Conservation (phyloP, 805 yeast genomes). For the Candida pseudofarinosa region DNA sequence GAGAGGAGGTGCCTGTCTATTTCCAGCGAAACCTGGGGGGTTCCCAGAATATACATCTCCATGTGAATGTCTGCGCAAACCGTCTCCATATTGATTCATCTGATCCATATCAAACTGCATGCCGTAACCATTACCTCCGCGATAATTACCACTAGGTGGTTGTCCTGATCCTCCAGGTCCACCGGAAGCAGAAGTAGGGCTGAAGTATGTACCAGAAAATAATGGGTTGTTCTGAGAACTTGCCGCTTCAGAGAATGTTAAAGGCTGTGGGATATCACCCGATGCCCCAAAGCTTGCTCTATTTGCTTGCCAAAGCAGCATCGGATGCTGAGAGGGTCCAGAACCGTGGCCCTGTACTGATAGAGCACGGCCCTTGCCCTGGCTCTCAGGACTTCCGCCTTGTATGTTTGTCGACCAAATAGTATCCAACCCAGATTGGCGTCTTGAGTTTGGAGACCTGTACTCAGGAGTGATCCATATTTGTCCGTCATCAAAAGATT, state of each 20-base stretch:
- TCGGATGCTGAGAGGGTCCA: not conserved
- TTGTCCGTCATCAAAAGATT: slow-evolving; percentile 7
- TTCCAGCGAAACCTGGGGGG: not conserved
- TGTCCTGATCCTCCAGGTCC: not conserved
- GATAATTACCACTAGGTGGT: not conserved
- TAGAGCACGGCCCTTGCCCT: not conserved
- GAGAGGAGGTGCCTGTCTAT: not conserved
- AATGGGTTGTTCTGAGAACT: not conserved
- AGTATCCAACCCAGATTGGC: slow-evolving; percentile 13
- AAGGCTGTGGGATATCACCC: not conserved
- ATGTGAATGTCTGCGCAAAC: slow-evolving; percentile 11
- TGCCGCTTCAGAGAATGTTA: not conserved
- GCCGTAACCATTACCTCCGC: not conserved
- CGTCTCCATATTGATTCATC: slow-evolving; percentile 4
- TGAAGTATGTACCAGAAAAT: not conserved
- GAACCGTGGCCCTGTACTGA: not conserved
- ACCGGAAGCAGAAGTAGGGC: not conserved
- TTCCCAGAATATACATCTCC: slow-evolving; percentile 7
- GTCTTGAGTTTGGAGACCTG: slow-evolving; percentile 2
- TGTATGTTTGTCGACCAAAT: slow-evolving; percentile 11
- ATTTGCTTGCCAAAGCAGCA: not conserved
- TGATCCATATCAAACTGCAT: slow-evolving; percentile 1
- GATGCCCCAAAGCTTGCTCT: not conserved
- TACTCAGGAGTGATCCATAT: slow-evolving; percentile 1
- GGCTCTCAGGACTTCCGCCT: not conserved